Conservation (phyloP, 129 eudicot species). For the Logfia minima region DNA sequence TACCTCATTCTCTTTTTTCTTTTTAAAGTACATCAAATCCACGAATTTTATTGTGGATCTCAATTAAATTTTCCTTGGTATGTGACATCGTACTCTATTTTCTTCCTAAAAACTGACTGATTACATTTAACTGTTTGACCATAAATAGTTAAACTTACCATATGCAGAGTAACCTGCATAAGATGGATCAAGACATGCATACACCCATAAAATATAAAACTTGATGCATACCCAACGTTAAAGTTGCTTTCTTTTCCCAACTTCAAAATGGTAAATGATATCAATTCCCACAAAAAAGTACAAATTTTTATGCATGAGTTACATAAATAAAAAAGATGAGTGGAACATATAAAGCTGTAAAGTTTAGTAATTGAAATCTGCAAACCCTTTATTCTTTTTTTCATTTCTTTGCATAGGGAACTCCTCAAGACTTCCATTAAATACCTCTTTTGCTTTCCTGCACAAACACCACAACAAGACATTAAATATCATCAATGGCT, state of each 20-base stretch:
- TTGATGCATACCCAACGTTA: constrained; percentile 6
- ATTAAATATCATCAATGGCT: constrained; percentile 36
- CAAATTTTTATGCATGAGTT: constrained; percentile 21
- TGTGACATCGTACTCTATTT: neutral
- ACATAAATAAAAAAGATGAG: neutral
- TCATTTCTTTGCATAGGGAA: neutral
- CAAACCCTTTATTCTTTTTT: constrained; percentile 18
- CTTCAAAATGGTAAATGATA: neutral
- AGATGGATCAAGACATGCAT: constrained; percentile 4
- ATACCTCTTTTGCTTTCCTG: constrained; percentile 23
- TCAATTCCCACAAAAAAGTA: constrained; percentile 14
- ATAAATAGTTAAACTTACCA: neutral
- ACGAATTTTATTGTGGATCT: constrained; percentile 22
- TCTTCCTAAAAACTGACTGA: neutral
- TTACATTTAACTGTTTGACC: neutral
- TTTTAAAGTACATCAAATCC: constrained; percentile 18
- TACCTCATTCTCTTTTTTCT: constrained; percentile 6
- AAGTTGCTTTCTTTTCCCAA: neutral
- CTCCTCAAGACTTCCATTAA: constrained; percentile 19
- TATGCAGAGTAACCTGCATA: constrained; percentile 3
- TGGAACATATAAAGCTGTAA: constrained; percentile 33
- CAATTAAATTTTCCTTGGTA: constrained; percentile 13
- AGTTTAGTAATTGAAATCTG: constrained; percentile 23
- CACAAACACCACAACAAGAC: constrained; percentile 18
- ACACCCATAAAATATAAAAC: neutral